These are phyloP conservation scores for Sugiyamaella qingdaonensis DNA, from an alignment of 805 yeast genomes.

Conservation along the genomic window DNA sequence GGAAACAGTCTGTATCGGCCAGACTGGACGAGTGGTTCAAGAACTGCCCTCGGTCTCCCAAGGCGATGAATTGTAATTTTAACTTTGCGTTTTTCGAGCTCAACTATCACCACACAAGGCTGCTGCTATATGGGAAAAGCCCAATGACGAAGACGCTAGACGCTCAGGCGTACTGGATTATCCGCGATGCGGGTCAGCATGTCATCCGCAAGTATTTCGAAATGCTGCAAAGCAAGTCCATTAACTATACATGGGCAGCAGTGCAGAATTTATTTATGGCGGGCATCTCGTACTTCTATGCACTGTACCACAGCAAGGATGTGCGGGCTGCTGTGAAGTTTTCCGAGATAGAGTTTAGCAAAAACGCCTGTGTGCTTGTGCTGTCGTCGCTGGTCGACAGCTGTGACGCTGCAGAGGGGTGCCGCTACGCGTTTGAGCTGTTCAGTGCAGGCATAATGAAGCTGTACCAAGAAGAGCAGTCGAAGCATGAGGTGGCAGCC, in stretches of 20 bases:
- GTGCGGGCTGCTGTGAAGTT: slow-evolving; percentile 45
- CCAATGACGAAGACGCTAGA: slow-evolving; percentile 58
- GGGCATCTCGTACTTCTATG: slow-evolving; percentile 76
- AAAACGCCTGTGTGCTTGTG: slow-evolving; percentile 42
- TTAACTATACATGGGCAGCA: slow-evolving; percentile 91
- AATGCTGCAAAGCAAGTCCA: slow-evolving; percentile 50
- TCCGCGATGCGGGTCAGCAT: slow-evolving; percentile 61
- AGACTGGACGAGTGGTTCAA: slow-evolving; percentile 62
- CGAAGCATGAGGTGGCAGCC: neutral
- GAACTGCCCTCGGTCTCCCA: slow-evolving; percentile 50
- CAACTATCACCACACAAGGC: slow-evolving; percentile 71
- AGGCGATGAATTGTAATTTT: slow-evolving; percentile 70
- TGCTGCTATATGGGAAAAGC: slow-evolving; percentile 70
- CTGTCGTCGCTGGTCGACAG: slow-evolving; percentile 57
- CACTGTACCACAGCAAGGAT: slow-evolving; percentile 64
- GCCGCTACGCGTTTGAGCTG: slow-evolving; percentile 67
- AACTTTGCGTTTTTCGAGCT: slow-evolving; percentile 64
- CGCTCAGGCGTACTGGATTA: slow-evolving; percentile 49
- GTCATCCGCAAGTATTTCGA: slow-evolving; percentile 60
- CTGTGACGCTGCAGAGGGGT: slow-evolving; percentile 74
- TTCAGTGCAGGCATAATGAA: slow-evolving; percentile 67
- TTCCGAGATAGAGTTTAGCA: slow-evolving; percentile 46
- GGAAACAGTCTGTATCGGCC: slow-evolving; percentile 54
- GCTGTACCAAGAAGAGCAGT: slow-evolving; percentile 28
- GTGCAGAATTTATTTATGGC: slow-evolving; percentile 87